A percentile compares a stretch with the other conserved stretches of the same genome.
Conservation (phyloP, 768 basidiomycete species). For the Amyloporia xantha region DNA sequence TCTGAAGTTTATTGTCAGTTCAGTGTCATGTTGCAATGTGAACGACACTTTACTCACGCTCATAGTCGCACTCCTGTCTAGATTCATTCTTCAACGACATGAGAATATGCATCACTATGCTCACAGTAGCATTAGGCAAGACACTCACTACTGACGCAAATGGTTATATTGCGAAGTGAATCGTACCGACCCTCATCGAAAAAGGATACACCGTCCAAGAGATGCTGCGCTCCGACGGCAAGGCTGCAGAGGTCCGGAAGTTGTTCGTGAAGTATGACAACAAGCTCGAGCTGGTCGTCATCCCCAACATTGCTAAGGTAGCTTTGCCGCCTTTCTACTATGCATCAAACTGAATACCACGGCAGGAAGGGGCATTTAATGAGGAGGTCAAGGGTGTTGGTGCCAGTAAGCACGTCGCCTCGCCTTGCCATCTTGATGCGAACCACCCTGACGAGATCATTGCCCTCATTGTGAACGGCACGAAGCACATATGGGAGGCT, state of each 20-base stretch:
- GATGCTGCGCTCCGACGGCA: slow-evolving; percentile 56
- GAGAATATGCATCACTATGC: slow-evolving; percentile 26
- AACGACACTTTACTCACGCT: no score
- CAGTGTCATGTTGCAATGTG: no score
- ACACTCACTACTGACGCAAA: slow-evolving; percentile 54
- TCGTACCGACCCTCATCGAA: slow-evolving; percentile 49
- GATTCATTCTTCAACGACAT: no score
- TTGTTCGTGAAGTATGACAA: slow-evolving; percentile 48
- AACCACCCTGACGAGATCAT: slow-evolving; percentile 48
- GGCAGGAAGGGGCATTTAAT: slow-evolving; percentile 64
- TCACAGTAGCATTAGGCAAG: slow-evolving; percentile 29
- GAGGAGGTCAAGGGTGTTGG: slow-evolving; percentile 69
- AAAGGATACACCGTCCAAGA: slow-evolving; percentile 58
- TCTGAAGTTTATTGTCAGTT: no score
- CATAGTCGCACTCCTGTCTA: no score
- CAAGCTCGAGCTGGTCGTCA: slow-evolving; percentile 59
- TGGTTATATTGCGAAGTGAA: slow-evolving; percentile 55
- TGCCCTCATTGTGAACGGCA: slow-evolving; percentile 68
- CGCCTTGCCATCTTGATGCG: slow-evolving; percentile 45
- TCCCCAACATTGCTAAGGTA: slow-evolving; percentile 60
- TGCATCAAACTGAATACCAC: no score
- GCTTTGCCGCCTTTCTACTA: no score
- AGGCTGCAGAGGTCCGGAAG: slow-evolving; percentile 50
- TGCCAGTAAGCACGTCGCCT: slow-evolving; percentile 61
- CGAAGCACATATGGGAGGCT: slow-evolving; percentile 52